A percentile compares a stretch with the other conserved stretches of the same genome.
phyloP scores from a whole-genome alignment of 768 basidiomycete species.

The Tubosaeta sp. region DNA sequence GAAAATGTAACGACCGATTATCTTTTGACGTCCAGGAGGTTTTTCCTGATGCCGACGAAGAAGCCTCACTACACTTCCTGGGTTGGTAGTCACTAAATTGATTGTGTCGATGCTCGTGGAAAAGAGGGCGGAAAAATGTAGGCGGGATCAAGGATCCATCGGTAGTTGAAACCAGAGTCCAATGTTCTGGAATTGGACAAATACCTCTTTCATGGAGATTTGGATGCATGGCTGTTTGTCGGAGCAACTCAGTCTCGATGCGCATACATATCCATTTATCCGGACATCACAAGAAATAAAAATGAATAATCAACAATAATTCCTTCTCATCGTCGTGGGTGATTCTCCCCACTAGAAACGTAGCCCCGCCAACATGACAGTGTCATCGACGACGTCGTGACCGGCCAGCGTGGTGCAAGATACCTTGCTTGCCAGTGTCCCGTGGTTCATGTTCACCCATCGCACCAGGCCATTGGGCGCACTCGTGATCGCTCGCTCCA shows the following conservation, averaged over 20 bases:
- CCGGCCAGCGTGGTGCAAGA: conserved; percentile 35
- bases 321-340: conserved; percentile 45
- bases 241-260: background rate
- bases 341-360: conserved; percentile 62
- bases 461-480: conserved; percentile 46
- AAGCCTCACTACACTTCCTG: too few relatives aligned
- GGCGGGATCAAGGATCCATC: too few relatives aligned
- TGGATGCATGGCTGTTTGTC: too few relatives aligned
- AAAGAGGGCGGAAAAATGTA: too few relatives aligned
- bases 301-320: background rate
- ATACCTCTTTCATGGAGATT: too few relatives aligned
- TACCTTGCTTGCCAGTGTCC: conserved; percentile 48
- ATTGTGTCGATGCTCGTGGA: too few relatives aligned
- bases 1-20: too few relatives aligned
- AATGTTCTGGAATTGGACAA: too few relatives aligned
- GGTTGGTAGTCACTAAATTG: too few relatives aligned
- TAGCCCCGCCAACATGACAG: conserved; percentile 59
- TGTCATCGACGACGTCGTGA: conserved; percentile 34
- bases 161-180: too few relatives aligned
- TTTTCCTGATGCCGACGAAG: too few relatives aligned
- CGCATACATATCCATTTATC: conserved; percentile 15
- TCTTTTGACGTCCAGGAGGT: too few relatives aligned
- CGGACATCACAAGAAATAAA: background rate
- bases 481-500: conserved; percentile 43
- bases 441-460: conserved; percentile 36